Evolutionary conservation across 441 rosid genomes (phyloP).

Genomic region (Erodium texanum): DNA sequence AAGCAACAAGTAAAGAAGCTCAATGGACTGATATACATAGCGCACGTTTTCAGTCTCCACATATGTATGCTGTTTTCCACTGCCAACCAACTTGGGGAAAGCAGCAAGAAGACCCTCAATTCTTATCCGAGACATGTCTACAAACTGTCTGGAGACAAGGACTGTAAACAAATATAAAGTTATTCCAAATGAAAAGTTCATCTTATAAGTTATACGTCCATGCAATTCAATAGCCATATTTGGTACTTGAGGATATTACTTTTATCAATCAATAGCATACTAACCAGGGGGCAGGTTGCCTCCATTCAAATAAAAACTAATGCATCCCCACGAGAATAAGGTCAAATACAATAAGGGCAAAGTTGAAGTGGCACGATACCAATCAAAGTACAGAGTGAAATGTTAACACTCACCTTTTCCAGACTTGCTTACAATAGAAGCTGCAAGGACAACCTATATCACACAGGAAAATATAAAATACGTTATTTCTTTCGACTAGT

Average conservation of each 20-base stretch:
- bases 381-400: neutral
- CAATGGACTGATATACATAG: conserved; percentile 96
- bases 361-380: neutral
- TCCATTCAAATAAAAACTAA: neutral
- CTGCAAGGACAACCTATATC: conserved; percentile 77
- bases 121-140: conserved; percentile 89
- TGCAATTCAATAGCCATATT: neutral
- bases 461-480: conserved; percentile 5
- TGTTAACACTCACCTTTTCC: conserved; percentile 65
- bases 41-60: conserved; percentile 95
- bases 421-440: conserved; percentile 68
- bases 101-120: conserved; percentile 99
- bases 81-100: conserved; percentile 92
- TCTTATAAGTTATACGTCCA: neutral
- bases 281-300: neutral
- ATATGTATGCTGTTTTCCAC: conserved; percentile 91
- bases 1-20: conserved; percentile 73
- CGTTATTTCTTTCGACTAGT: neutral
- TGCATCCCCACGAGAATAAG: neutral
- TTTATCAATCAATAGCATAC: neutral
- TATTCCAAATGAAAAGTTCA: neutral
- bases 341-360: neutral
- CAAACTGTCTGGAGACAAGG: conserved; percentile 89
- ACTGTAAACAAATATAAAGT: conserved; percentile 37
- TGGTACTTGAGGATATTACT: neutral